Percentiles rank a stretch among this genome's conserved stretches.
These are phyloP conservation scores for Trametes pubescens DNA, from an alignment of 1,284 basidiomycete genomes.

Conservation along the genomic window DNA sequence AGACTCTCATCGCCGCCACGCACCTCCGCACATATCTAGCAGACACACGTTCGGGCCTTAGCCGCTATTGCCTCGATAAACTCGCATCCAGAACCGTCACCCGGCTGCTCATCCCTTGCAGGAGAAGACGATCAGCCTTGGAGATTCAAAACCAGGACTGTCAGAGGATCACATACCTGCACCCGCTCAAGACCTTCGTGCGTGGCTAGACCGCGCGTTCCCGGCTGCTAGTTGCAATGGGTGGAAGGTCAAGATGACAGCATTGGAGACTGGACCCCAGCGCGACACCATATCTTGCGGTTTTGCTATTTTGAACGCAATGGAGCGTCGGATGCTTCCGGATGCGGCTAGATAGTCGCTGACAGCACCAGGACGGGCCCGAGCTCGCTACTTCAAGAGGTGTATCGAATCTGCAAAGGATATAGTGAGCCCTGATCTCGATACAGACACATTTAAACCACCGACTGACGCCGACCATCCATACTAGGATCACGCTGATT, in stretches of 20 bases:
- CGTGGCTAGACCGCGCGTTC: not conserved
- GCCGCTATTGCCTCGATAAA: not conserved
- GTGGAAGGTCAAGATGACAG: not conserved
- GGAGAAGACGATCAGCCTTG: not conserved
- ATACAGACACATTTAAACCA: too few relatives aligned
- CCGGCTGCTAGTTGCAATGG: not conserved
- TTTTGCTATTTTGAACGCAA: conserved; percentile 5
- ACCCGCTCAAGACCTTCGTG: not conserved
- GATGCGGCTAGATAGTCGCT: not conserved
- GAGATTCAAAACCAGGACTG: not conserved
- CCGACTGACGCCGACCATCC: too few relatives aligned
- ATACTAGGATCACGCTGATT: too few relatives aligned
- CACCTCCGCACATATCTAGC: conserved; percentile 2
- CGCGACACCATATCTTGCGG: conserved; percentile 6
- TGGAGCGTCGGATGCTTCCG: conserved; percentile 1
- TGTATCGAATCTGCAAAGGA: not conserved
- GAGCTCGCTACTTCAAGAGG: conserved; percentile 1
- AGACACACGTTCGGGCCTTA: not conserved
- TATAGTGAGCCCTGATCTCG: not conserved
- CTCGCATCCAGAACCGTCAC: not conserved
- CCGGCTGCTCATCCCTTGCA: conserved; percentile 2
- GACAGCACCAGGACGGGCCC: not conserved
- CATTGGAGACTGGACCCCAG: not conserved
- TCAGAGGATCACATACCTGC: not conserved
- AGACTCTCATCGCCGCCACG: not conserved